These are phyloP conservation scores for Vitis riparia DNA, from an alignment of 164 flowering plant species.

Conservation along the genomic window DNA sequence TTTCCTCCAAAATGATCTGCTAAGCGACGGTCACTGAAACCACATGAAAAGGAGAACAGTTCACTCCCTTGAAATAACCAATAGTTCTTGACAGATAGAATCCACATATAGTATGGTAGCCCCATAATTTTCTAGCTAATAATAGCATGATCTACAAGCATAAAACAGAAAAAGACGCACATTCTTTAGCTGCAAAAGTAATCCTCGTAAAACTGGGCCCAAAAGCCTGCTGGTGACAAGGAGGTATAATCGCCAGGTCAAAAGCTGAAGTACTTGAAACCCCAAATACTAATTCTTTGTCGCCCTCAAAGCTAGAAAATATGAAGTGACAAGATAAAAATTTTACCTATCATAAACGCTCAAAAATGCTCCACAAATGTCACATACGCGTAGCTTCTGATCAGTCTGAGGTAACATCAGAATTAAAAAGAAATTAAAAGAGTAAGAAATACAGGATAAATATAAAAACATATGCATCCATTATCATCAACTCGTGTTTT, in stretches of 20 bases:
- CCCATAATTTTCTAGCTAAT: constrained; percentile 32
- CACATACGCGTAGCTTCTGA: constrained; percentile 98
- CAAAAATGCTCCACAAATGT: constrained; percentile 98
- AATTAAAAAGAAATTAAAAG: not conserved
- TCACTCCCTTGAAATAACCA: constrained; percentile 1
- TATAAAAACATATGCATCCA: not conserved
- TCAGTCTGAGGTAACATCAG: constrained; percentile 69
- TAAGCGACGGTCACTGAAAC: constrained; percentile 92
- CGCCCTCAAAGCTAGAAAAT: constrained; percentile 26
- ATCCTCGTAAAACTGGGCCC: constrained; percentile 99
- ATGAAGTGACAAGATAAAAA: constrained; percentile 7
- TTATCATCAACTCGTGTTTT: no score
- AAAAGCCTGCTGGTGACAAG: constrained; percentile 99
- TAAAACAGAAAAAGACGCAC: constrained; percentile 93
- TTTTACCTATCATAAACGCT: constrained; percentile 97
- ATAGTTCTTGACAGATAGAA: not conserved
- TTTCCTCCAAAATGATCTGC: constrained; percentile 99
- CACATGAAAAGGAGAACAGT: constrained; percentile 16
- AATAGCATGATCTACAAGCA: constrained; percentile 61
- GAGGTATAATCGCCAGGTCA: constrained; percentile 89
- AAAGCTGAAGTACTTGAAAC: constrained; percentile 78
- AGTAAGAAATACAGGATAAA: not conserved
- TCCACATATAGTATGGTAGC: constrained; percentile 4
- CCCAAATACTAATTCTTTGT: constrained; percentile 53
- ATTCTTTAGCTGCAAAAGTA: constrained; percentile 98